Conservation (phyloP, 495 filamentous ascomycete species). For the Annulohypoxylon moriforme region DNA sequence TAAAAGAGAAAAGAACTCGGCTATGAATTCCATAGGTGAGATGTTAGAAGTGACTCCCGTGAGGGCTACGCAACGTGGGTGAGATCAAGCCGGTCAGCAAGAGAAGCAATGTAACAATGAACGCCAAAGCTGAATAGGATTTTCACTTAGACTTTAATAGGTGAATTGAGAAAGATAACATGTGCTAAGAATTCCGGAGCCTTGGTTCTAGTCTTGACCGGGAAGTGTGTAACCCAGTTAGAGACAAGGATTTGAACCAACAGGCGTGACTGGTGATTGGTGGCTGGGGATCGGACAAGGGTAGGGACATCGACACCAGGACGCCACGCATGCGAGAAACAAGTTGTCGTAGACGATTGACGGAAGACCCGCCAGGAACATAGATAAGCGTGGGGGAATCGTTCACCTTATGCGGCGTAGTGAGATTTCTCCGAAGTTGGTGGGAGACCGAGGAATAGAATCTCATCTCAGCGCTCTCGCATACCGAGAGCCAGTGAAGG, state of each 20-base stretch:
- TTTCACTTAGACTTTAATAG: conserved; percentile 21
- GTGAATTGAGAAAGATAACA: conserved; percentile 28
- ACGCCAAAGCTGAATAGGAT: conserved; percentile 22
- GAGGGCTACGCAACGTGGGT: conserved; percentile 13
- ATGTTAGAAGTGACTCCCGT: conserved; percentile 9
- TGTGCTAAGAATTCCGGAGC: conserved; percentile 36
- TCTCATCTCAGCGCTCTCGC: conserved; percentile 29
- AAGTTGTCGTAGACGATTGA: not conserved
- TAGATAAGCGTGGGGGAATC: conserved; percentile 19
- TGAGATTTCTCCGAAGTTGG: not conserved
- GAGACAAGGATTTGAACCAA: conserved; percentile 1
- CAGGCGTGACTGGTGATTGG: conserved; percentile 23
- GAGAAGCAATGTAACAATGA: conserved; percentile 5
- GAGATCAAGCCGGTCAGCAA: conserved; percentile 20
- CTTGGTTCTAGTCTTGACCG: conserved; percentile 29
- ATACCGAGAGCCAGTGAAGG: not conserved
- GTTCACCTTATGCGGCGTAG: not conserved
- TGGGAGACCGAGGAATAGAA: conserved; percentile 16
- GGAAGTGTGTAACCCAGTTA: conserved; percentile 11
- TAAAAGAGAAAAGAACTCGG: conserved; percentile 58
- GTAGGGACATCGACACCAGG: conserved; percentile 8
- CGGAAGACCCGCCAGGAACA: conserved; percentile 15
- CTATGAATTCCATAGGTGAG: conserved; percentile 52
- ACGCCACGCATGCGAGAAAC: conserved; percentile 28
- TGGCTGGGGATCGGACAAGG: conserved; percentile 30